Base-by-base conservation (phyloP, 768 basidiomycete species). In the Porphyrellus cyaneotinctus region DNA sequence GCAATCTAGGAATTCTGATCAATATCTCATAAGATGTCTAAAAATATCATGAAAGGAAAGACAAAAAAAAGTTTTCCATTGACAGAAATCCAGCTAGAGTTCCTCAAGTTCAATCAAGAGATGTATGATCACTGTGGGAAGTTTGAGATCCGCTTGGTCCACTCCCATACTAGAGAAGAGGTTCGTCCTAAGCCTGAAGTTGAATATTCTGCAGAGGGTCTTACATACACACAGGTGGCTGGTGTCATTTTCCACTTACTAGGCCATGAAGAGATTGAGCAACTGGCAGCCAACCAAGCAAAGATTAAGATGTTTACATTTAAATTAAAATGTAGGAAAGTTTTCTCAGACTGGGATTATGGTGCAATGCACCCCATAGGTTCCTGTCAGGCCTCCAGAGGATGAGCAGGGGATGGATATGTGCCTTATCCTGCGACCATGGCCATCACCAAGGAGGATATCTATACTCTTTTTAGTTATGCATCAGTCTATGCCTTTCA, bases 41-140 rank as follows among this genome's bases (percentile, higher is more conserved):
- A n/a, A n/a, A n/a, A n/a, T n/a, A n/a, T n/a, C n/a, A n/a, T n/a
- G n/a, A n/a, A n/a, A n/a, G n/a, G n/a, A n/a, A n/a, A n/a, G n/a
- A n/a, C n/a, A n/a, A n/a, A n/a, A n/a, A n/a, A n/a, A n/a, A n/a
- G n/a, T n/a, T 7, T 58, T 0, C 1, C 13, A 0, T 13, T 56
- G 8, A 5, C 1, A 1, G 1, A 5, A 0, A 7, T 49, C 0
- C 0, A 15, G 1, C 0, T 41, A 0, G 3, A 48, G 9, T 1
- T 2, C 0, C 4, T 56, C 0, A 31, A 2, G 0, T 50, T 42
- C 3, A 9, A 54, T 47, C 23, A 0, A 1, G 13, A 56, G 0
- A 48, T 58, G 3, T 56, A 48, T 4, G 13, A 44, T 0, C 15
- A 6, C 8, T 58, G 54, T 30, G 37, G 38, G 0, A 37, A 41